phyloP scores from a whole-genome alignment of 163 green algal genomes.

The Chlamydomonas reinhardtii region DNA sequence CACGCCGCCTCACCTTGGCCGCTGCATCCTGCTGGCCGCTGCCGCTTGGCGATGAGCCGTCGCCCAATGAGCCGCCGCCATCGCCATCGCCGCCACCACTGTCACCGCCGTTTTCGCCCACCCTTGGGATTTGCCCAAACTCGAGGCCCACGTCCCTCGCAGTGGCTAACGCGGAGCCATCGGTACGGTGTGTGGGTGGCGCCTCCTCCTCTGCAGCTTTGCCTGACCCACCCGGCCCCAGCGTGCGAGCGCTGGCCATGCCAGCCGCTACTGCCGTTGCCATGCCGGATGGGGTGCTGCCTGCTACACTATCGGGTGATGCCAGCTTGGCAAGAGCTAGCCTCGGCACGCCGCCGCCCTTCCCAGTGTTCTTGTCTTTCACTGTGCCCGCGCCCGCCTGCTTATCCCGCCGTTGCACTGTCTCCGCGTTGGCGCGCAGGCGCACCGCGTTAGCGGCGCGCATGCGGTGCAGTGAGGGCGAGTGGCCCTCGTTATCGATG shows the following conservation, averaged over 20 bases:
- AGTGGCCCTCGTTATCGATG: background rate
- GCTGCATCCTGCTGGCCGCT: background rate
- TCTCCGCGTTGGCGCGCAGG: background rate
- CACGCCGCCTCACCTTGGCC: background rate
- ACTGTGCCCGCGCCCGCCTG: background rate
- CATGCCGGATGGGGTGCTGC: too few relatives aligned
- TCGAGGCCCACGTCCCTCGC: conserved; percentile 21
- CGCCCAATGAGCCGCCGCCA: too few relatives aligned
- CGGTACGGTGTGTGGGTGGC: background rate
- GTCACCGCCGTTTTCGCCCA: background rate
- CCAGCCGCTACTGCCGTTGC: too few relatives aligned
- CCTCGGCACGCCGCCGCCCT: background rate
- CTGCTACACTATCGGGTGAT: too few relatives aligned
- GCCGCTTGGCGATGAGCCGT: background rate
- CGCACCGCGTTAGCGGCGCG: background rate
- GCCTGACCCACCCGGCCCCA: too few relatives aligned
- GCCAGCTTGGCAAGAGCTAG: conserved; percentile 12
- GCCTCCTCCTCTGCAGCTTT: too few relatives aligned
- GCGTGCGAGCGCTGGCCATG: too few relatives aligned
- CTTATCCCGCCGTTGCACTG: background rate
- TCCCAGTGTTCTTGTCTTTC: background rate
- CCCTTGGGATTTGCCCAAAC: background rate
- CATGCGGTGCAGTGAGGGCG: conserved; percentile 1
- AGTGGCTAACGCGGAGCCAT: background rate
- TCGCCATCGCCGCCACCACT: too few relatives aligned